Conservation (phyloP, 176 grass and related monocot species). For the Ampelocalamus luodianensis region DNA sequence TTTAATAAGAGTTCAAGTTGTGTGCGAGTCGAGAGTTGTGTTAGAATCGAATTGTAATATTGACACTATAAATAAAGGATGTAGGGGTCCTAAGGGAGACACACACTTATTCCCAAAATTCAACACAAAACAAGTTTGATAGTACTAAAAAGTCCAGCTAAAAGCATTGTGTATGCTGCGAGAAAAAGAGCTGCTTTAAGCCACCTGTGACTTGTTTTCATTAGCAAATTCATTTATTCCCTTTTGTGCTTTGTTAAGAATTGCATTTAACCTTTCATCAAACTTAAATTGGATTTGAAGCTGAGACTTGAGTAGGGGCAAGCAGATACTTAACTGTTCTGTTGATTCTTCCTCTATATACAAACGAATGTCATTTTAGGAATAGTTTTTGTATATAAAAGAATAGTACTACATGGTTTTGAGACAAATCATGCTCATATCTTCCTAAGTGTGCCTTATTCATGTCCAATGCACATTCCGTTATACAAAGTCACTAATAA, state of each 20-base stretch:
- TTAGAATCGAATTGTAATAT: too few relatives aligned
- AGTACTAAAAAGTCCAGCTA: constrained; percentile 9
- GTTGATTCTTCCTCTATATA: background rate
- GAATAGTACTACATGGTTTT: background rate
- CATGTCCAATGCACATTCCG: background rate
- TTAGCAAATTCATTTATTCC: background rate
- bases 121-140: background rate
- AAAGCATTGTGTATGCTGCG: background rate
- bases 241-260: constrained; percentile 14
- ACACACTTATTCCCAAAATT: too few relatives aligned
- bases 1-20: too few relatives aligned
- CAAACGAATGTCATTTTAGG: background rate
- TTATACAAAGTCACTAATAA: background rate
- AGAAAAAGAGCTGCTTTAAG: background rate
- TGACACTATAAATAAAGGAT: too few relatives aligned
- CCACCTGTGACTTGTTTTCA: constrained; percentile 1
- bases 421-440: background rate
- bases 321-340: constrained; percentile 18
- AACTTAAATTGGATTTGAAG: background rate
- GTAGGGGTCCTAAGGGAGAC: too few relatives aligned
- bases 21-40: too few relatives aligned
- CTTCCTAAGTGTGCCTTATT: constrained; percentile 2
- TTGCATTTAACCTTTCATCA: background rate
- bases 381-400: constrained; percentile 6
- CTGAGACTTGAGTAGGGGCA: constrained; percentile 11